Conservation (phyloP, 2,329 filamentous ascomycete genomes). For the Myriosclerotinia duriaeana region DNA sequence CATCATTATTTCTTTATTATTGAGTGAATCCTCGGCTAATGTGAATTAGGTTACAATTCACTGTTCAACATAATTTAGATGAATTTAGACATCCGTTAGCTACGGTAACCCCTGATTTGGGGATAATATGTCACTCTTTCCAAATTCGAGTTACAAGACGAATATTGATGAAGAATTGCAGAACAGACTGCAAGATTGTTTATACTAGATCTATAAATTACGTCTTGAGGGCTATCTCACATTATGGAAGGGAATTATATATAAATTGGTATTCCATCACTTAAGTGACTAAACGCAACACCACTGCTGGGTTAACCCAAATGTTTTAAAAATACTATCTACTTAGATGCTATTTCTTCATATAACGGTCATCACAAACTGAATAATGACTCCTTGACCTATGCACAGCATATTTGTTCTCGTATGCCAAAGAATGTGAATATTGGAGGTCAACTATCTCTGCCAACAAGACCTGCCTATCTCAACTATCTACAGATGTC, state of each 20-base stretch:
- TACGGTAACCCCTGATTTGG: neutral
- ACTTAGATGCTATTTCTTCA: neutral
- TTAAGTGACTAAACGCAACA: neutral
- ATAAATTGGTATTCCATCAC: neutral
- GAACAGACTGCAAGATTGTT: neutral
- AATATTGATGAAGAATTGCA: neutral
- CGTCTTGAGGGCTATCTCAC: neutral
- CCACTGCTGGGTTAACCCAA: neutral
- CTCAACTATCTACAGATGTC: neutral
- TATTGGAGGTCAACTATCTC: neutral
- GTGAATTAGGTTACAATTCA: neutral
- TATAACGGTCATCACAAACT: accelerated
- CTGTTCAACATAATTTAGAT: neutral
- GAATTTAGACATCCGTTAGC: neutral
- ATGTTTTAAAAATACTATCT: too few species aligned
- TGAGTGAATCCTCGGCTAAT: neutral
- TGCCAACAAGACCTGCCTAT: neutral
- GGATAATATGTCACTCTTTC: neutral
- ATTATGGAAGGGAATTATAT: neutral
- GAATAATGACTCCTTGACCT: neutral
- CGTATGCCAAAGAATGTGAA: neutral
- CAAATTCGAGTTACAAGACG: too few species aligned
- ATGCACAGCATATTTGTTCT: neutral
- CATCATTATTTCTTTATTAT: neutral
- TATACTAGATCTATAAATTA: neutral